phyloP scores from a whole-genome alignment of 805 yeast genomes.

The Starmerella sp. region DNA sequence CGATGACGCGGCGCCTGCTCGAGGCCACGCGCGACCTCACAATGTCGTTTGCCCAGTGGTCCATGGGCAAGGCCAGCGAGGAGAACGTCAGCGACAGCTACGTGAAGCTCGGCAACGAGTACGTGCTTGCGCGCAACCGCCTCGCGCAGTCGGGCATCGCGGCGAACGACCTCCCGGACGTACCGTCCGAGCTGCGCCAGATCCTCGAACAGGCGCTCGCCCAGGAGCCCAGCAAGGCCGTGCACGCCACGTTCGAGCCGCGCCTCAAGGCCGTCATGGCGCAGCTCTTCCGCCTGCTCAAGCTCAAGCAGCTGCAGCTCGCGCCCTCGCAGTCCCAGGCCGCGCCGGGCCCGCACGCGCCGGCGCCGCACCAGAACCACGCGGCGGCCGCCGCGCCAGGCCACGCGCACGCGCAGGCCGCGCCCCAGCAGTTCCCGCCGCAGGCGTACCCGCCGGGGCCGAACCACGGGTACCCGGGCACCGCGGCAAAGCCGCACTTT shows the following conservation, averaged over 20 bases:
- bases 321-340: not conserved
- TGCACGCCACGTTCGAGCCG: conserved; percentile 70
- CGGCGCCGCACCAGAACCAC: not conserved
- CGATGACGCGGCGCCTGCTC: conserved; percentile 54
- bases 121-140: conserved; percentile 71
- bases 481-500: not conserved
- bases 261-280: conserved; percentile 78
- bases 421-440: not conserved
- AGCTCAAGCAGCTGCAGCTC: conserved; percentile 28
- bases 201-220: conserved; percentile 80
- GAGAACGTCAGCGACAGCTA: conserved; percentile 79
- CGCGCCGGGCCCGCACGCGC: not conserved
- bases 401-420: not conserved
- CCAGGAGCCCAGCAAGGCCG: conserved; percentile 72
- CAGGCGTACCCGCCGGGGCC: not conserved
- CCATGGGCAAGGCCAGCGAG: conserved; percentile 65
- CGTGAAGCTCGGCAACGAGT: conserved; percentile 87
- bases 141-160: conserved; percentile 71
- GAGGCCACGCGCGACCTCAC: conserved; percentile 85
- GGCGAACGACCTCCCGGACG: conserved; percentile 72
- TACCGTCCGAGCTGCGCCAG: conserved; percentile 66
- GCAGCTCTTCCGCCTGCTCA: conserved; percentile 63
- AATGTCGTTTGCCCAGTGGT: conserved; percentile 73
- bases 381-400: not conserved
- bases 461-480: not conserved